Conservation (phyloP, 768 basidiomycete species). For the Zangia roseola region DNA sequence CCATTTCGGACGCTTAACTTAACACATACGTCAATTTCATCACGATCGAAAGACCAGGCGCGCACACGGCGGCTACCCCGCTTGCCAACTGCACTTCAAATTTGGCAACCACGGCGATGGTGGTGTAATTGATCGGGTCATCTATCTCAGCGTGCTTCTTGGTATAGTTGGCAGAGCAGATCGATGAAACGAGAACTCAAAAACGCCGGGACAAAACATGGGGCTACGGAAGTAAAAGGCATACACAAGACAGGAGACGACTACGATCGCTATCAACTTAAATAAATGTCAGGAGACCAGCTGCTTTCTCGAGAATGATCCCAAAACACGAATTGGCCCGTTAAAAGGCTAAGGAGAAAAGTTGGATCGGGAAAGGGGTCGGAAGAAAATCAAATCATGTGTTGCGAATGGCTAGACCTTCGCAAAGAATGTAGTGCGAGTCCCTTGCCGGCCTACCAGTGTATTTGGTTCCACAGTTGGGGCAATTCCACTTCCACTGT, state of each 20-base stretch:
- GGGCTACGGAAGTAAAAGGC: background rate
- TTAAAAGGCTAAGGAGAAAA: background rate
- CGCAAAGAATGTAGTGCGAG: constrained; percentile 16
- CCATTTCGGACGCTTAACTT: background rate
- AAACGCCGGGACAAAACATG: background rate
- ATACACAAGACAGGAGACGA: background rate
- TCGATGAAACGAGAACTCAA: constrained; percentile 6
- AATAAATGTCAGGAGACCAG: constrained; percentile 9
- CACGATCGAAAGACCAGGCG: background rate
- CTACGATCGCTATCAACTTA: background rate
- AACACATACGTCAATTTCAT: background rate
- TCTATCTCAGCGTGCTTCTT: background rate
- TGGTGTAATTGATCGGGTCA: background rate
- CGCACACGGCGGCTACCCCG: background rate
- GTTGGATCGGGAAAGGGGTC: background rate
- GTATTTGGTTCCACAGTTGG: constrained; percentile 22
- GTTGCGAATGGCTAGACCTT: background rate
- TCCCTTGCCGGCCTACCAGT: constrained; percentile 15
- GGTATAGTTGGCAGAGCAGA: background rate
- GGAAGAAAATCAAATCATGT: background rate
- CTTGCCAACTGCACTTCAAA: background rate
- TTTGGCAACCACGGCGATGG: background rate
- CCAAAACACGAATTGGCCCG: background rate
- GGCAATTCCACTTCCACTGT: constrained; percentile 25
- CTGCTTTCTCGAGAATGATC: background rate